Base-by-base conservation (phyloP, 371 early-diverging fungal species). In the Actinomucor elegans region DNA sequence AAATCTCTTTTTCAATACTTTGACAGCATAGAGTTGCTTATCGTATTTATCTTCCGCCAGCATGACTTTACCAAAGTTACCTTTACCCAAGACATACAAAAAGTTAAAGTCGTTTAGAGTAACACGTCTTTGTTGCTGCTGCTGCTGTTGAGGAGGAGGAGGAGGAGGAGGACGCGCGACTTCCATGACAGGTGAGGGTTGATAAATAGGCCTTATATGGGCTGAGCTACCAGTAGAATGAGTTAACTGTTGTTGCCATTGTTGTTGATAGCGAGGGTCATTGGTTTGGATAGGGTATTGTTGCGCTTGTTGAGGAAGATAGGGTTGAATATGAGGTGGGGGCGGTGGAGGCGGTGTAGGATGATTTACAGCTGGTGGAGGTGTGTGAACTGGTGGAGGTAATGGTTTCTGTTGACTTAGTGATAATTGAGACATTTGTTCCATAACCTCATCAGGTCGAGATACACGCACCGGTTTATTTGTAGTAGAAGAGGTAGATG, bases 51-150 rank as follows among this genome's bases (percentile, higher is more conserved):
- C 94, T 71, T 94, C 94, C 1, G 97, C 93, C 52, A 99, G 82
- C 94, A 98, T 94, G 35, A 98, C 96, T 80, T 99, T 99, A 55
- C 99, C 99, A 83, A 98, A 99, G 69, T 94, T 94, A 35, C 99
- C 99, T 71, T 91, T 94, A 50, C 99, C 99, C 15, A 99, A 71
- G 11, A 98, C 97, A 35, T 93, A 91, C 52, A 97, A 63, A 52
- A 99, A 91, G 55, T 88, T 83, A 62, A 98, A 99, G 61, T 99
- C 96, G 37, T 85, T 81, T 20, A 86, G 53, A 18, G 79, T 79
- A 20, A 80, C 75, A 29, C 27, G 56, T 27, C 62, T 32, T 28
- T 59, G 42, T 24, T 36, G 31, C 17, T 24, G 18, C 2, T 52
- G 43, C 15, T 57, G 48, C 12, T 44, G 54, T 18, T n/a, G 28